These are phyloP conservation scores for Rugosomyces carneus DNA, from an alignment of 1,284 basidiomycete genomes.

Conservation along the genomic window DNA sequence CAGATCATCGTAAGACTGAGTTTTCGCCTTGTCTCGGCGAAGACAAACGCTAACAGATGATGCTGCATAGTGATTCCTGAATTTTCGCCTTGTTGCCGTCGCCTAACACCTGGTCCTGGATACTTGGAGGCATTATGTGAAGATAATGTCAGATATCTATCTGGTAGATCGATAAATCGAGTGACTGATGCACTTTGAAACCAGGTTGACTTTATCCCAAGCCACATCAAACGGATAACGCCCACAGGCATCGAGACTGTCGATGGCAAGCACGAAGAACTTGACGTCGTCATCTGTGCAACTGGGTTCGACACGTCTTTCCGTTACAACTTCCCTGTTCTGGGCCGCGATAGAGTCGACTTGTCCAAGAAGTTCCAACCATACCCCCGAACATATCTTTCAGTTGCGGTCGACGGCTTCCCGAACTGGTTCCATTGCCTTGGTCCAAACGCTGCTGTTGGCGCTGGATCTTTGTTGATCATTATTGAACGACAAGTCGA, in stretches of 20 bases:
- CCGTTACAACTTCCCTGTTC: slow-evolving; percentile 43
- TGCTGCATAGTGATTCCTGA: slow-evolving; percentile 44
- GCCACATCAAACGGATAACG: slow-evolving; percentile 44
- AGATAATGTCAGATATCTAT: slow-evolving; percentile 40
- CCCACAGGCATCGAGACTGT: slow-evolving; percentile 48
- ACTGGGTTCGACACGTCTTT: slow-evolving; percentile 54
- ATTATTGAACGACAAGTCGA: slow-evolving; percentile 51
- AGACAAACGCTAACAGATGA: neutral
- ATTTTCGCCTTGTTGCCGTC: slow-evolving; percentile 51
- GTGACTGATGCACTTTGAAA: neutral
- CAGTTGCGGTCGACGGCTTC: slow-evolving; percentile 50
- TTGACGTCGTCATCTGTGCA: slow-evolving; percentile 57
- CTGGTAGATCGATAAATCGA: neutral
- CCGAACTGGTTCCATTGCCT: slow-evolving; percentile 55
- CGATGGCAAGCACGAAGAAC: slow-evolving; percentile 46
- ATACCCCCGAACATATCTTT: slow-evolving; percentile 50
- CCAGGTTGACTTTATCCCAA: slow-evolving; percentile 51
- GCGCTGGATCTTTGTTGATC: slow-evolving; percentile 45
- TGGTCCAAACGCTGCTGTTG: slow-evolving; percentile 51
- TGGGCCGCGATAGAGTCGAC: slow-evolving; percentile 43
- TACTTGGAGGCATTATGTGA: slow-evolving; percentile 58
- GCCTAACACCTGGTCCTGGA: slow-evolving; percentile 60
- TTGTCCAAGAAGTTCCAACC: slow-evolving; percentile 46
- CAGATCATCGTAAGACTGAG: slow-evolving; percentile 44
- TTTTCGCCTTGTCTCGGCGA: neutral